A percentile compares a stretch with the other conserved stretches of the same genome.
Evolutionary conservation across 1,284 basidiomycete species (phyloP).

Genomic region (Earliella scabrosa): DNA sequence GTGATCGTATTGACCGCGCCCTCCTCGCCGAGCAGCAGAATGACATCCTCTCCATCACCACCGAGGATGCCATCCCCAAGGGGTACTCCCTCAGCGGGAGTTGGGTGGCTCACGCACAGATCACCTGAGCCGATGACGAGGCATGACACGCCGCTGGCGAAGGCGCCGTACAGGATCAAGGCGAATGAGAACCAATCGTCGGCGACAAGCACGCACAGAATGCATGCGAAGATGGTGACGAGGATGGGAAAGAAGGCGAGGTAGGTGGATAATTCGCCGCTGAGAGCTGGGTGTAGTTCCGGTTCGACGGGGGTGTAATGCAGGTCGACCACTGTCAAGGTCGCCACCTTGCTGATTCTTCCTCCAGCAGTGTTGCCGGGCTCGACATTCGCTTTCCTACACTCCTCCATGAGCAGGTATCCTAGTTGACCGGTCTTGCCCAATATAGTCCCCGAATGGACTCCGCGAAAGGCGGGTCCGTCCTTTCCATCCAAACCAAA

Average conservation of each 20-base stretch:
- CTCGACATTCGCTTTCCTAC: slow-evolving; percentile 3
- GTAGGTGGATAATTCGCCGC: slow-evolving; percentile 9
- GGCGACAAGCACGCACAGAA: slow-evolving; percentile 4
- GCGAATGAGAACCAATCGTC: slow-evolving; percentile 20
- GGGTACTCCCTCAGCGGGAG: slow-evolving; percentile 8
- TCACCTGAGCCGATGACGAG: slow-evolving; percentile 11
- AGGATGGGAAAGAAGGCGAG: slow-evolving; percentile 20
- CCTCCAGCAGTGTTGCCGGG: not conserved
- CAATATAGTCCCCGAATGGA: slow-evolving; percentile 23
- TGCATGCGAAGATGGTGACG: slow-evolving; percentile 1
- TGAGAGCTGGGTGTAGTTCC: slow-evolving; percentile 10
- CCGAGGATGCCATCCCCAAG: slow-evolving; percentile 12
- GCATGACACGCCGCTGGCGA: slow-evolving; percentile 7
- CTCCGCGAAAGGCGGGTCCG: slow-evolving; percentile 19
- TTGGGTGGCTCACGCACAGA: slow-evolving; percentile 13
- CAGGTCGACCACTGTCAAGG: slow-evolving; percentile 16
- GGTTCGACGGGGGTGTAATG: not conserved
- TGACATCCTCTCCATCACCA: slow-evolving; percentile 1
- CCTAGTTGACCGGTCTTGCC: slow-evolving; percentile 20
- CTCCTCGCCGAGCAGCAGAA: slow-evolving; percentile 14
- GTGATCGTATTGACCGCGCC: slow-evolving; percentile 16
- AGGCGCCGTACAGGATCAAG: slow-evolving; percentile 5
- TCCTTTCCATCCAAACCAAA: slow-evolving; percentile 22
- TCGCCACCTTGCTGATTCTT: not conserved
- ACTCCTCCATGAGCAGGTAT: slow-evolving; percentile 19